Evolutionary conservation across 2,329 filamentous ascomycete genomes (phyloP), one percentile per base, ranked within the genome.

Genomic region (Fusarium sp.): DNA sequence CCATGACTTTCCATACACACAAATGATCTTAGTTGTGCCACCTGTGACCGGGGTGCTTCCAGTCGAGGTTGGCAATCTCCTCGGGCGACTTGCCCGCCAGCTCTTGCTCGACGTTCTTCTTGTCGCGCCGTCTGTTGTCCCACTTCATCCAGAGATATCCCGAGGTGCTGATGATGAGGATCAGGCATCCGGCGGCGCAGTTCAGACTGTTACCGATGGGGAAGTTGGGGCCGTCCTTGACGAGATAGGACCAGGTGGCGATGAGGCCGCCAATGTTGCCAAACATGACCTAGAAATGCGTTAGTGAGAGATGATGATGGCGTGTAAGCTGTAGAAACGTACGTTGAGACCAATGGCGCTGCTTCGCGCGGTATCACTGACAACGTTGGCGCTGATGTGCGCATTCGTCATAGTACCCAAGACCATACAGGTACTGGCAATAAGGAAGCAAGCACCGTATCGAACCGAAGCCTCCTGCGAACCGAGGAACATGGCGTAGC

Each of bases 141-240:
- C 71, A 73, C 47, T 77, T 78, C 80, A 90, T 89, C 84, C 85
- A 92, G 2, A 82, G 62, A 61, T 84, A 76, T 32, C 88, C 70
- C 0, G 67, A 45, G 0, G 81, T 78, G 6, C 79, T 77, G 4
- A 82, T 51, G 2, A 91, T 49, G 11, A 90, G 70, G 2, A 85
- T 84, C 2, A 76, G 76, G n/a, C 78, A 79, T n/a, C 80, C 79
- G 0, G 85, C 86, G 0, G 84, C 89, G 38, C 91, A 68, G 70
- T 92, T 92, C 8, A 70, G 61, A n/a, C 68, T 46, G 69, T 91
- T 92, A 0, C 89, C 89, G 38, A 90, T 90, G 23, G 77, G 84
- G 66, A 85, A 92, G 56, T 89, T 75, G 0, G 89, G 89, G 0
- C 66, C 82, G 66, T 92, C 88, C 49, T 76, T 83, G 0, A 83